Conservation (phyloP, 2,329 filamentous ascomycete genomes). For the Aspergillus sp. region DNA sequence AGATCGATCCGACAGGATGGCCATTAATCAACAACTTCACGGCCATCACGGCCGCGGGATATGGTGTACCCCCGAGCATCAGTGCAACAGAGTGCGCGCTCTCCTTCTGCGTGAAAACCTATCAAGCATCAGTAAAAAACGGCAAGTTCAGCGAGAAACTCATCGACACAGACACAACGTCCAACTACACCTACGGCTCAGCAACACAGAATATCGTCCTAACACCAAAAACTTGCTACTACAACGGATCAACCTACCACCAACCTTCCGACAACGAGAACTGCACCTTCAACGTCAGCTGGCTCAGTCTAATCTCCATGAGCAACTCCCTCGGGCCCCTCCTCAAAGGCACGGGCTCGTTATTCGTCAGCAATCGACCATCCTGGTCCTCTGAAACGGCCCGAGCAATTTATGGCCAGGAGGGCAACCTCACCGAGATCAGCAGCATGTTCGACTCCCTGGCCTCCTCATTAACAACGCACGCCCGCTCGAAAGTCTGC, state of each 20-base stretch:
- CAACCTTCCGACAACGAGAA: not conserved
- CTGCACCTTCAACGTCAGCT: conserved; percentile 16
- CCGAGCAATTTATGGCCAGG: conserved; percentile 12
- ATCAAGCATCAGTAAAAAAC: conserved; percentile 10
- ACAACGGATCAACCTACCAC: conserved; percentile 9
- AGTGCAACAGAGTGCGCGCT: conserved; percentile 18
- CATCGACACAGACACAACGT: conserved; percentile 5
- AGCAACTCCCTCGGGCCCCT: conserved; percentile 13
- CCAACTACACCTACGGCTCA: conserved; percentile 7
- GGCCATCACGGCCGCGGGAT: conserved; percentile 12
- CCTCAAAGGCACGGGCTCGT: conserved; percentile 12
- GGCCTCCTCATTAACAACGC: conserved; percentile 10
- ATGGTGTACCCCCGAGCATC: conserved; percentile 8
- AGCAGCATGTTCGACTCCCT: conserved; percentile 13
- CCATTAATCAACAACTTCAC: conserved; percentile 18
- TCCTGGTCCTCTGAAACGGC: conserved; percentile 15
- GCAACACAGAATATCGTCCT: conserved; percentile 5
- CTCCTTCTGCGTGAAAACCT: conserved; percentile 19
- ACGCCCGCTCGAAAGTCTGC: conserved; percentile 17
- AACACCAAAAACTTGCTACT: conserved; percentile 16
- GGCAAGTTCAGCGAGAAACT: conserved; percentile 13
- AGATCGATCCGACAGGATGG: conserved; percentile 7
- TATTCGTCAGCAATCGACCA: conserved; percentile 14
- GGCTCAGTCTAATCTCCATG: conserved; percentile 13
- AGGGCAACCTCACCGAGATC: conserved; percentile 16